Evolutionary conservation across 1,139 yeast species (phyloP).

Genomic region (Geotrichum candidum): DNA sequence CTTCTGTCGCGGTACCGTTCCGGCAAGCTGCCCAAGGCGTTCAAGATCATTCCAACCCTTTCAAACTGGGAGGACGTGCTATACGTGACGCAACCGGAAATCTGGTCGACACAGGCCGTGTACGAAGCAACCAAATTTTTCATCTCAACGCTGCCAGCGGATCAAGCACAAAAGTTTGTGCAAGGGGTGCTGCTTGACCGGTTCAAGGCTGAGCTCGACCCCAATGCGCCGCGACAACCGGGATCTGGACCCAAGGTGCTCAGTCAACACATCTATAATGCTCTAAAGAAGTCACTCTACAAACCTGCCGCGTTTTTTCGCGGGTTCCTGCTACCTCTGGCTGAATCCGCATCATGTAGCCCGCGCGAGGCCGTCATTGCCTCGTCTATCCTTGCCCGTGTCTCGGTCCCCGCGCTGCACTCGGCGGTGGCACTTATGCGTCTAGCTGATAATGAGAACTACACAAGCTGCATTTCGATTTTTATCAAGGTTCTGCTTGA

Average conservation of each 20-base stretch:
- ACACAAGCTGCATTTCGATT: slow-evolving; percentile 81
- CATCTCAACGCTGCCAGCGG: slow-evolving; percentile 81
- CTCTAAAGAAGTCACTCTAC: slow-evolving; percentile 85
- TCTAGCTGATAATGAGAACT: slow-evolving; percentile 66
- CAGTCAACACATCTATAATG: slow-evolving; percentile 87
- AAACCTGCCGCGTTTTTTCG: slow-evolving; percentile 97
- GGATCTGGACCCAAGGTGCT: slow-evolving; percentile 30
- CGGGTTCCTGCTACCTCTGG: slow-evolving; percentile 88
- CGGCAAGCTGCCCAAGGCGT: slow-evolving; percentile 90
- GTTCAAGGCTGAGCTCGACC: slow-evolving; percentile 77
- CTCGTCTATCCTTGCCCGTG: slow-evolving; percentile 81
- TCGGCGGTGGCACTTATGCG: slow-evolving; percentile 95
- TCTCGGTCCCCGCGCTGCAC: slow-evolving; percentile 89
- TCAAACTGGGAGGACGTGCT: slow-evolving; percentile 93
- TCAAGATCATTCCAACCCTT: slow-evolving; percentile 87
- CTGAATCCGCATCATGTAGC: slow-evolving; percentile 56
- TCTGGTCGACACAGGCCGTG: slow-evolving; percentile 95
- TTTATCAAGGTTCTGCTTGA: slow-evolving; percentile 84
- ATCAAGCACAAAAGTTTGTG: slow-evolving; percentile 83
- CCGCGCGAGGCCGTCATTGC: slow-evolving; percentile 93
- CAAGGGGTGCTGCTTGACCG: slow-evolving; percentile 71
- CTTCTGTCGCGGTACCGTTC: slow-evolving; percentile 84
- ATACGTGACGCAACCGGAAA: slow-evolving; percentile 84
- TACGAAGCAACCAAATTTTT: slow-evolving; percentile 92
- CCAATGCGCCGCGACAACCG: slow-evolving; percentile 35